Base-by-base conservation (phyloP, 2,329 filamentous ascomycete species). In the Plectosphaerella sp. region DNA sequence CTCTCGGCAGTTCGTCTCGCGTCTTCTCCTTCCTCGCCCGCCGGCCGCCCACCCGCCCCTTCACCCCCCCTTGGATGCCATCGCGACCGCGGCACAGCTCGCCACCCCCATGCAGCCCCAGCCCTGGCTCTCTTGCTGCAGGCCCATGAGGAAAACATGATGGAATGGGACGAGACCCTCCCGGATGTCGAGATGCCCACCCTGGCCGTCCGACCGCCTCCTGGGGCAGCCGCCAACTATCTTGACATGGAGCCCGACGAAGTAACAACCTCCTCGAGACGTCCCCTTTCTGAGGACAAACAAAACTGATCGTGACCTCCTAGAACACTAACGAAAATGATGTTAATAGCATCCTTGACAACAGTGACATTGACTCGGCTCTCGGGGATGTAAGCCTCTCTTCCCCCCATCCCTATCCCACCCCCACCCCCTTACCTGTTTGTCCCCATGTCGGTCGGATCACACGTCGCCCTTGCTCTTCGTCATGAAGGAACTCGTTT, bases 291-390 rank as follows among this genome's bases (percentile, higher is more conserved):
- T 18, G 33, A 35, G 3, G 4, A 35, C 12, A 16, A 15, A 35
- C 12, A 16, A 15, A 3, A 20, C 47, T 48, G 47, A 48, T 41
- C 1, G 15, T 25, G 22, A 41, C 18, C 15, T 37, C 22, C 15
- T 37, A 57, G 55, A 50, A 54, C 9, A 47, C 54, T 47, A 45
- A 49, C 20, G 54, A 49, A 10, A 41, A 51, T 20, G 56, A 57
- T 20, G 25, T 57, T 45, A 54, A 56, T 20, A 56, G 54, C 43
- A 48, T 54, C 37, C 25, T 50, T 12, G 54, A 47, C 5, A 45
- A 49, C 33, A 57, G 54, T 39, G 56, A 57, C 39, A 50, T 54
- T 12, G 64, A 66, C 50, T 66, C 64, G 37, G 63, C 64, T 28
- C 51, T 66, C 7, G 64, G 62, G 51, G 61, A 62, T 54, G 64